Base-by-base conservation (phyloP, 306 rosid genomes). In the Fragaria iinumae region DNA sequence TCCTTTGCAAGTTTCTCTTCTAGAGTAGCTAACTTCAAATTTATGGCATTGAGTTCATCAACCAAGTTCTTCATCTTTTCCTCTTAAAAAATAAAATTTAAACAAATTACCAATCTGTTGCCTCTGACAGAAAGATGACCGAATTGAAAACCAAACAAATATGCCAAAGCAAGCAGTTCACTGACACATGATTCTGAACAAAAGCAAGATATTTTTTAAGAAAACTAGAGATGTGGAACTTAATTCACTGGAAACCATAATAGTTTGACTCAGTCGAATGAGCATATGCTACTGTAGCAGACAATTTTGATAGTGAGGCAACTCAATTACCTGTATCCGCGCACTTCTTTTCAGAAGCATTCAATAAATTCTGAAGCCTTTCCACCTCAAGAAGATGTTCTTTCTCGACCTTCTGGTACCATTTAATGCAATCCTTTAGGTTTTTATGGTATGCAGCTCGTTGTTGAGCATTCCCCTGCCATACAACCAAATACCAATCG, bases 341-440 rank as follows among this genome's bases (percentile, higher is more conserved):
- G 63, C 91, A 89, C 77, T 95, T 95, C 79, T 87, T 88, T 81
- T 89, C 92, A 34, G 89, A 78, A 47, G 86, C 72, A 71, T 88
- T 92, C 49, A 92, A 68, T 34, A 88, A 89, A 67, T 53, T 63
- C 79, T 80, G 92, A 69, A 92, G 88, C 78, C 86, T 88, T 65
- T 92, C 91, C 78, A 87, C 87, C 69, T 95, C 96, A 69, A 83
- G 84, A 71, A 84, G 38, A 73, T 69, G 82, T 8, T 75, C 86
- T 69, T 91, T 92, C 83, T 88, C 93, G 20, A 75, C 78, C 75
- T 85, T 79, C 79, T 77, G 89, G 21, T 80, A 89, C 96, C 97
- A 92, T 20, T 82, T 87, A 68, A 92, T 78, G 50, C 99, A 95
- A 63, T 80, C 86, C 69, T 89, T 95, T 47, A 91, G 89, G 85